Evolutionary conservation across 768 basidiomycete species (phyloP).

Genomic region (Ephemerocybe angulata): DNA sequence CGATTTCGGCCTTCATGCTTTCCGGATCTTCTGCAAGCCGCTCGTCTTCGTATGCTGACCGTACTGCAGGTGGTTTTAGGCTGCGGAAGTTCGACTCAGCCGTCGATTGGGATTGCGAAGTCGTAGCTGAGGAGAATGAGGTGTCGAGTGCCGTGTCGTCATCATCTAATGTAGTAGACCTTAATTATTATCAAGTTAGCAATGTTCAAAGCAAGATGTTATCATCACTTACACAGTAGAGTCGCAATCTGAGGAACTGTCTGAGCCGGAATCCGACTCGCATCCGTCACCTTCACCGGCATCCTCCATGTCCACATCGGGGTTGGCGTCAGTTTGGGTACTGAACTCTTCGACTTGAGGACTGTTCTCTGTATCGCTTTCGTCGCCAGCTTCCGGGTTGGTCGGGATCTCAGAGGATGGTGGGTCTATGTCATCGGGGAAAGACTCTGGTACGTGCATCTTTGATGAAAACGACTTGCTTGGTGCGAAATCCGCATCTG

Average conservation of each 20-base stretch:
- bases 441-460: neutral
- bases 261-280: neutral
- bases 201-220: neutral
- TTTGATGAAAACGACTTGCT: slow-evolving; percentile 8
- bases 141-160: neutral
- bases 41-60: too few relatives aligned
- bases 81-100: too few relatives aligned
- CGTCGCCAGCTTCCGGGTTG: neutral
- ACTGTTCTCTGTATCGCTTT: neutral
- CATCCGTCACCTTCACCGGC: neutral
- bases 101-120: too few relatives aligned
- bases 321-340: neutral
- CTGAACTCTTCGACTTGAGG: neutral
- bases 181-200: neutral
- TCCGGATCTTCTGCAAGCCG: too few relatives aligned
- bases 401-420: neutral
- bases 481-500: slow-evolving; percentile 20
- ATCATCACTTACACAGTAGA: neutral
- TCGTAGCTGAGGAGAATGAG: too few relatives aligned
- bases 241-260: neutral
- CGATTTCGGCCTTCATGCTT: too few relatives aligned
- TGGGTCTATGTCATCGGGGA: neutral
- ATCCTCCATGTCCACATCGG: neutral
- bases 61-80: too few relatives aligned
- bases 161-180: neutral